phyloP scores from a whole-genome alignment of 129 eudicot genomes.

The Flaveria trinervia region DNA sequence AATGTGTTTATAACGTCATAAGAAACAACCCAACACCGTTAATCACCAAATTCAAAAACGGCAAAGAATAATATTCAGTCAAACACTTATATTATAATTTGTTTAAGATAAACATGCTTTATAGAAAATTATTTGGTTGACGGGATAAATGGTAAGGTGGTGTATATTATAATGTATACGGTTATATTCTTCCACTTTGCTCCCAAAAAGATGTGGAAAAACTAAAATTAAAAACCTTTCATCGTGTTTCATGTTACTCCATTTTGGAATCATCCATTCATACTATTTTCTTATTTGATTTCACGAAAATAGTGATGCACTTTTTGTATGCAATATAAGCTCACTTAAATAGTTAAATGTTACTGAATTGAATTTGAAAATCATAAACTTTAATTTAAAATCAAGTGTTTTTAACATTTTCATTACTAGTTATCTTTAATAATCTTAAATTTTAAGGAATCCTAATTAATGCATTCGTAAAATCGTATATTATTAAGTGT shows the following conservation, averaged over 20 bases:
- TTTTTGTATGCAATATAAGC: neutral
- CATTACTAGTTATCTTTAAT: neutral
- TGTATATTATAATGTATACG: slow-evolving; percentile 13
- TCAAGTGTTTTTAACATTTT: neutral
- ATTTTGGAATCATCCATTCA: neutral
- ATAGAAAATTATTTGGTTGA: slow-evolving; percentile 12
- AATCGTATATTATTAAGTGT: neutral
- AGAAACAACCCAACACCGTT: too few species aligned
- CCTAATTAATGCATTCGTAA: neutral
- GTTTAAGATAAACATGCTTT: neutral
- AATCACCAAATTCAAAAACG: neutral
- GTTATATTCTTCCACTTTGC: slow-evolving; percentile 1
- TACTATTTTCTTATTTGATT: neutral
- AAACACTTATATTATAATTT: neutral
- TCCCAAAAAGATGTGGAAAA: slow-evolving; percentile 8
- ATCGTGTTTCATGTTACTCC: slow-evolving; percentile 17
- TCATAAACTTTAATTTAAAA: neutral
- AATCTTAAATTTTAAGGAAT: neutral
- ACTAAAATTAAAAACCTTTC: neutral
- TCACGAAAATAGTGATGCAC: neutral
- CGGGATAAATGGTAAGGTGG: slow-evolving; percentile 12
- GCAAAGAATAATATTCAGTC: neutral
- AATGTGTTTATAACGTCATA: too few species aligned
- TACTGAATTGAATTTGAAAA: neutral
- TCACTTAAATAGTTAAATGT: neutral